A percentile compares a stretch with the other conserved stretches of the same genome.
These are phyloP conservation scores for Simmondsia chinensis DNA, from an alignment of 148 eudicot genomes.

Conservation along the genomic window DNA sequence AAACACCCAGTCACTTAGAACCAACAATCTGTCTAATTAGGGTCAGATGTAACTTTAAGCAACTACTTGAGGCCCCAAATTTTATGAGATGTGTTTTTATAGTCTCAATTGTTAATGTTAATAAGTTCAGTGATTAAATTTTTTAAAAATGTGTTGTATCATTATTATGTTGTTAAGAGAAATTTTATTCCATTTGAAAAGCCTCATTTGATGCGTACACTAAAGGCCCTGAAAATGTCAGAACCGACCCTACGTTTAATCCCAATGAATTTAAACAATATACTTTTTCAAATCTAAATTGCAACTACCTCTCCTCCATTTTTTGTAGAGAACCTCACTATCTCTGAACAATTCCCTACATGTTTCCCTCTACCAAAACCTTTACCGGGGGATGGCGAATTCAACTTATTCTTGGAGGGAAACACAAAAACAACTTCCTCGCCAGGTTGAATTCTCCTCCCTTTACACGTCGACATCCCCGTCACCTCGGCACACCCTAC, in stretches of 20 bases:
- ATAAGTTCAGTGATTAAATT: too few species aligned
- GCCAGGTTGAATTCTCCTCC: slow-evolving; percentile 57
- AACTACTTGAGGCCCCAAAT: too few species aligned
- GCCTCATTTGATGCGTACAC: too few species aligned
- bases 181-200: too few species aligned
- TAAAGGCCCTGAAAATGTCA: too few species aligned
- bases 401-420: slow-evolving; percentile 29
- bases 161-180: too few species aligned
- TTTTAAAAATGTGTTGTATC: too few species aligned
- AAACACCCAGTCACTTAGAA: too few species aligned
- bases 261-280: not conserved
- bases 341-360: slow-evolving; percentile 54
- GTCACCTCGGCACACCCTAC: slow-evolving; percentile 60
- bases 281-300: not conserved
- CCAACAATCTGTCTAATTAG: too few species aligned
- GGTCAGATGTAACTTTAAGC: too few species aligned
- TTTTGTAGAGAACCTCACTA: slow-evolving; percentile 79
- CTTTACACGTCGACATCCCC: slow-evolving; percentile 84
- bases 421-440: slow-evolving; percentile 63
- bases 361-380: slow-evolving; percentile 53
- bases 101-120: not conserved
- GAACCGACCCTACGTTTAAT: too few species aligned
- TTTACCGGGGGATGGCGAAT: slow-evolving; percentile 38
- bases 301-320: slow-evolving; percentile 63
- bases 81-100: too few species aligned